A percentile compares a stretch with the other conserved stretches of the same genome.
phyloP scores from a whole-genome alignment of 441 rosid genomes.

The Omphalea diandra region DNA sequence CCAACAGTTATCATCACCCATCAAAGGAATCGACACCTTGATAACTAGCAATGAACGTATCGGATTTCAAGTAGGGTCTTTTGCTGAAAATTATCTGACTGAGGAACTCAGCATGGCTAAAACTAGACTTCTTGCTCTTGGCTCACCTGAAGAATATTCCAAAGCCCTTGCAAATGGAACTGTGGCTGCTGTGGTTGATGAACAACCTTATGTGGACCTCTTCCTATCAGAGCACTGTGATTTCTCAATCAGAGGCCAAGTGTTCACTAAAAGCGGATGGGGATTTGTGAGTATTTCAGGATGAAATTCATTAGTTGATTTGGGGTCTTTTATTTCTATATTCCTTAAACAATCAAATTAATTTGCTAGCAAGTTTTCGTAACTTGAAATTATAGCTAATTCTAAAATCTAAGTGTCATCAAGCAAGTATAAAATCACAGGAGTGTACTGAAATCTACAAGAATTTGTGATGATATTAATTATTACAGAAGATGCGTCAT shows the following conservation, averaged over 20 bases:
- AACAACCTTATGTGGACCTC: constrained; percentile 70
- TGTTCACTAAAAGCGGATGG: constrained; percentile 85
- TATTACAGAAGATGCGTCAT: not conserved
- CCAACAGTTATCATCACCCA: constrained; percentile 82
- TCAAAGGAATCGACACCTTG: constrained; percentile 80
- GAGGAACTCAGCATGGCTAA: constrained; percentile 66
- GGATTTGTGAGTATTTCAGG: constrained; percentile 76
- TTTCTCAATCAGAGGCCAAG: constrained; percentile 76
- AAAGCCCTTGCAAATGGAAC: constrained; percentile 58
- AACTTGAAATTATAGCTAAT: not conserved
- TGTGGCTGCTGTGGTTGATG: constrained; percentile 86
- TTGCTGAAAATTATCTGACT: constrained; percentile 61
- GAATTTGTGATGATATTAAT: not conserved
- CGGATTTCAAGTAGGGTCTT: constrained; percentile 87
- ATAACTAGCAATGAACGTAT: constrained; percentile 47
- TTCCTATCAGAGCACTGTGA: constrained; percentile 70
- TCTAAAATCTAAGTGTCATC: too few relatives aligned
- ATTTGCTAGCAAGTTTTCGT: not conserved
- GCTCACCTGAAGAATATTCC: constrained; percentile 75
- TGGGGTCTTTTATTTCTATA: constrained; percentile 7
- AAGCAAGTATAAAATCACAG: not conserved
- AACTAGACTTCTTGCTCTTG: constrained; percentile 76
- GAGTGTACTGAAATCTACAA: not conserved
- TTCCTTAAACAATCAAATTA: not conserved
- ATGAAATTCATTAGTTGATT: constrained; percentile 22